A percentile compares a stretch with the other conserved stretches of the same genome.
These are phyloP conservation scores for Collybiopsis luxurians DNA, from an alignment of 768 basidiomycete genomes.

Conservation along the genomic window DNA sequence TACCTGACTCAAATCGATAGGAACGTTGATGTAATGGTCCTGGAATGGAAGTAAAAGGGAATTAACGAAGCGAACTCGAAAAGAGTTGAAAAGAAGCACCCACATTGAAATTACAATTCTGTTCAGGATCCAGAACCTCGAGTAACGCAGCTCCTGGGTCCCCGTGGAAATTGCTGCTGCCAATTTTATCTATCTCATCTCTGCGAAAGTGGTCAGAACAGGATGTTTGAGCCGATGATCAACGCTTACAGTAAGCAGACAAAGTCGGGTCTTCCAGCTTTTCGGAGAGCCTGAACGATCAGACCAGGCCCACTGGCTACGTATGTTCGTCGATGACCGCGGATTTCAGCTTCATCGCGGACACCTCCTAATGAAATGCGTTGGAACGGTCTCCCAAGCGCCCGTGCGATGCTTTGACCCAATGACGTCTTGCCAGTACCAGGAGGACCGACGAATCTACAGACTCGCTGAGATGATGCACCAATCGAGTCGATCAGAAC, in stretches of 20 bases:
- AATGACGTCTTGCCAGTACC: slow-evolving; percentile 92
- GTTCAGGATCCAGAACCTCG: slow-evolving; percentile 93
- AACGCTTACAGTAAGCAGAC: slow-evolving; percentile 63
- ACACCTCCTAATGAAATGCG: slow-evolving; percentile 92
- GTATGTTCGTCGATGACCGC: slow-evolving; percentile 82
- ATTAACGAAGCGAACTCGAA: not conserved
- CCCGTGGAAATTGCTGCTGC: slow-evolving; percentile 85
- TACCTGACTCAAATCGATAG: slow-evolving; percentile 84
- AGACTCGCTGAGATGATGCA: slow-evolving; percentile 8
- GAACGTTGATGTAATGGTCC: slow-evolving; percentile 92
- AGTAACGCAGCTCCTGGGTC: slow-evolving; percentile 89
- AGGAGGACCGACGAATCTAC: slow-evolving; percentile 84
- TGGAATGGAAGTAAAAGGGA: slow-evolving; percentile 23
- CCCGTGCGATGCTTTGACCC: slow-evolving; percentile 83
- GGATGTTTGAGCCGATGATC: slow-evolving; percentile 5
- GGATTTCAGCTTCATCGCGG: slow-evolving; percentile 85
- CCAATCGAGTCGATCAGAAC: no score
- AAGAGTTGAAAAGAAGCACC: slow-evolving; percentile 16
- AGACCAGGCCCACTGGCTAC: slow-evolving; percentile 86
- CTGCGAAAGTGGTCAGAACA: slow-evolving; percentile 22
- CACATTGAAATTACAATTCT: slow-evolving; percentile 81
- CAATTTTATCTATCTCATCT: slow-evolving; percentile 93
- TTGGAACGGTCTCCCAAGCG: slow-evolving; percentile 83
- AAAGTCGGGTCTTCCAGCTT: slow-evolving; percentile 76
- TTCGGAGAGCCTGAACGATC: slow-evolving; percentile 84